These are phyloP conservation scores for Lentinula detonsa DNA, from an alignment of 768 basidiomycete species.

Conservation along the genomic window DNA sequence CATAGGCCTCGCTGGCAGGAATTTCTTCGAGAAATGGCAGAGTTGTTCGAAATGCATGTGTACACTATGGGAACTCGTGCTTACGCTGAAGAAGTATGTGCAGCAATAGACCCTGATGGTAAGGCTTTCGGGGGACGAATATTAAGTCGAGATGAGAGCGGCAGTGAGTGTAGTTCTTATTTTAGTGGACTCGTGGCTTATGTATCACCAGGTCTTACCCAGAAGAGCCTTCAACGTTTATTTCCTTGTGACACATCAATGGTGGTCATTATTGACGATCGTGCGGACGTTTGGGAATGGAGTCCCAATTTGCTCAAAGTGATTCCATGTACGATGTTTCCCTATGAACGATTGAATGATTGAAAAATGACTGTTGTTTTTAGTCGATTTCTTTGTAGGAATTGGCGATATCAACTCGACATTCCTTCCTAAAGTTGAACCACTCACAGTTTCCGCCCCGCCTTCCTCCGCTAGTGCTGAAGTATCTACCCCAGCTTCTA, in stretches of 20 bases:
- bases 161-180: slow-evolving; percentile 55
- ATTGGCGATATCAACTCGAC: slow-evolving; percentile 98
- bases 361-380: slow-evolving; percentile 13
- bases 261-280: slow-evolving; percentile 99
- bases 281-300: slow-evolving; percentile 98
- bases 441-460: slow-evolving; percentile 34
- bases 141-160: slow-evolving; percentile 92
- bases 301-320: slow-evolving; percentile 96
- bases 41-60: slow-evolving; percentile 96
- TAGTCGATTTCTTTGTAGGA: slow-evolving; percentile 97
- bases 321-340: slow-evolving; percentile 72
- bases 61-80: slow-evolving; percentile 99
- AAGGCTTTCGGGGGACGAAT: slow-evolving; percentile 84
- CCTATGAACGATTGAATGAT: not conserved
- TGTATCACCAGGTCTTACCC: slow-evolving; percentile 61
- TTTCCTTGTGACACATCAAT: slow-evolving; percentile 98
- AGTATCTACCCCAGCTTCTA: slow-evolving; percentile 14
- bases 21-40: slow-evolving; percentile 67
- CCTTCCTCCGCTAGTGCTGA: slow-evolving; percentile 9
- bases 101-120: slow-evolving; percentile 86
- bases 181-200: slow-evolving; percentile 10
- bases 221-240: slow-evolving; percentile 85
- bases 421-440: slow-evolving; percentile 77
- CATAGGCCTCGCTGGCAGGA: slow-evolving; percentile 72
- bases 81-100: slow-evolving; percentile 93